phyloP scores from a whole-genome alignment of 1,139 yeast genomes.

The Yamadazyma oceani region DNA sequence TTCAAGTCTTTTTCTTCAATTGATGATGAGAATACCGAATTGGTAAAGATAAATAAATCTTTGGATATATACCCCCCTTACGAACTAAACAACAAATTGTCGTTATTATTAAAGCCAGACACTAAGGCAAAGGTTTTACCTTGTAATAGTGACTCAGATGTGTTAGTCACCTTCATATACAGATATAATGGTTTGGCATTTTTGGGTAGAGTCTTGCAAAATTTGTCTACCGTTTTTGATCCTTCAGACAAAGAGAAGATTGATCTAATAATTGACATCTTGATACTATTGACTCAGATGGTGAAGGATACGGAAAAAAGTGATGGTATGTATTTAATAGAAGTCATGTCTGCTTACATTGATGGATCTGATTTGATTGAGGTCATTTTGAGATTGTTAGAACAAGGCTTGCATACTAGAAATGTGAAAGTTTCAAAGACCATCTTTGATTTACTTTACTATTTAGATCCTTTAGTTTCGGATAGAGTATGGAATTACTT shows the following conservation, averaged over 20 bases:
- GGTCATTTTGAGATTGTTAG: constrained; percentile 62
- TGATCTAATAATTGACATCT: constrained; percentile 45
- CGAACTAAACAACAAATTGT: constrained; percentile 44
- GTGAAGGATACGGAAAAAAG: constrained; percentile 39
- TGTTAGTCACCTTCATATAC: constrained; percentile 69
- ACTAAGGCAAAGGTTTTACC: constrained; percentile 73
- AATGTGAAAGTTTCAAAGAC: constrained; percentile 47
- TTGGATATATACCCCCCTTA: constrained; percentile 52
- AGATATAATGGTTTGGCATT: constrained; percentile 86
- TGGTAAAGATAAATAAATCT: constrained; percentile 41
- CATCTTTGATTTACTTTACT: constrained; percentile 52
- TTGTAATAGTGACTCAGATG: constrained; percentile 36
- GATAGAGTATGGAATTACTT: constrained; percentile 79
- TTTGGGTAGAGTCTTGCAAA: constrained; percentile 74
- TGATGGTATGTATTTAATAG: constrained; percentile 46
- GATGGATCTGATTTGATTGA: constrained; percentile 72
- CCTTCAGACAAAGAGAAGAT: constrained; percentile 34
- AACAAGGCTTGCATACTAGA: constrained; percentile 63
- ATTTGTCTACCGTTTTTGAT: constrained; percentile 46
- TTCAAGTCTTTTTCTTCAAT: constrained; percentile 42
- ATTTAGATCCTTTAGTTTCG: constrained; percentile 51
- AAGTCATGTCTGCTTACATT: constrained; percentile 57
- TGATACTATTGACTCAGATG: constrained; percentile 52
- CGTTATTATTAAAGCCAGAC: constrained; percentile 46
- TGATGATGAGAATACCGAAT: constrained; percentile 54